phyloP scores from a whole-genome alignment of 306 rosid genomes.

The Cucurbita ficifolia region DNA sequence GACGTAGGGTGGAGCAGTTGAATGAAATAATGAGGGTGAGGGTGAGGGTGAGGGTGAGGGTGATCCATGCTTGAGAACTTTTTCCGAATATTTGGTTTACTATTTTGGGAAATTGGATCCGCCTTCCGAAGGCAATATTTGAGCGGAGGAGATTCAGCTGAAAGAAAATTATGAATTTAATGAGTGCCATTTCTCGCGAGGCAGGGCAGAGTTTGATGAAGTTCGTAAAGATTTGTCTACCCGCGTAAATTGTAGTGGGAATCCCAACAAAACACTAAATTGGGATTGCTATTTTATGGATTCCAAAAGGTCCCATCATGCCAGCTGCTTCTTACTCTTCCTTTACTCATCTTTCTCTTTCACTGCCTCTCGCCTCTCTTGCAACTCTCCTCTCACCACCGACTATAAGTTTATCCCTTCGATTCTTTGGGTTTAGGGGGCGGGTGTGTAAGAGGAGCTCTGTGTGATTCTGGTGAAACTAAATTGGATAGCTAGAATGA shows the following conservation, averaged over 20 bases:
- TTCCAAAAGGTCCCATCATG: constrained; percentile 38
- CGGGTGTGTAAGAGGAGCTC: background rate
- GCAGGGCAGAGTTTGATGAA: background rate
- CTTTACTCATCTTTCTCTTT: background rate
- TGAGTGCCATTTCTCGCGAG: background rate
- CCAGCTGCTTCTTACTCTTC: constrained; percentile 35
- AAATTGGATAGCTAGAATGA: background rate
- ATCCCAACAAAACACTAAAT: background rate
- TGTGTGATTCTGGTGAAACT: background rate
- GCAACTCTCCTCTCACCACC: background rate
- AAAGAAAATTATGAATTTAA: background rate
- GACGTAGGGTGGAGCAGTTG: background rate
- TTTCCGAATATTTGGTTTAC: background rate
- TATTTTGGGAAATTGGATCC: background rate
- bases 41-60: background rate
- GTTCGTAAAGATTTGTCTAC: background rate
- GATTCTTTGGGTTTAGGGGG: background rate
- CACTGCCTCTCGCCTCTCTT: background rate
- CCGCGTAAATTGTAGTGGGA: background rate
- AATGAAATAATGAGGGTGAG: background rate
- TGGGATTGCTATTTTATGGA: background rate
- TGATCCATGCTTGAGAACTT: background rate
- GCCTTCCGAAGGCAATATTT: background rate
- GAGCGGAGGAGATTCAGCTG: background rate
- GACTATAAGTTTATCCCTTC: background rate